Evolutionary conservation across 1,284 basidiomycete species (phyloP).

Genomic region (Termitomyces sp.): DNA sequence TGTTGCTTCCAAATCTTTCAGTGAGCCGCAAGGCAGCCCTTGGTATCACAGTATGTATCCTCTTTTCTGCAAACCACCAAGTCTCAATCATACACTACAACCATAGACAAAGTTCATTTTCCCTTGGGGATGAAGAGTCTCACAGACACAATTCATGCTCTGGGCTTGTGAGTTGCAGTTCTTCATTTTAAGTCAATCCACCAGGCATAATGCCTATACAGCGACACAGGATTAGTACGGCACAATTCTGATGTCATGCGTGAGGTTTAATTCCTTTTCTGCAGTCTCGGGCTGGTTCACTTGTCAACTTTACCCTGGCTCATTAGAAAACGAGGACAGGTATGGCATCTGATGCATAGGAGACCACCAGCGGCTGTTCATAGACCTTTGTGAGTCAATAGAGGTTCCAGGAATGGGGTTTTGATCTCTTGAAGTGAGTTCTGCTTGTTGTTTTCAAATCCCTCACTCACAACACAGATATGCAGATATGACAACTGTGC

Average conservation of each 20-base stretch:
- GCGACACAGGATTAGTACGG: slow-evolving; percentile 20
- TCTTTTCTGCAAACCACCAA: not conserved
- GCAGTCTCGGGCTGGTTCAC: slow-evolving; percentile 53
- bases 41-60: slow-evolving; percentile 53
- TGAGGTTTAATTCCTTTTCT: not conserved
- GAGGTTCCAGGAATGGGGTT: slow-evolving; percentile 49
- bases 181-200: not conserved
- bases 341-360: not conserved
- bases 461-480: not conserved
- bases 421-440: slow-evolving; percentile 46
- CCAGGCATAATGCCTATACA: not conserved
- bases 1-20: slow-evolving; percentile 96
- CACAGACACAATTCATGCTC: slow-evolving; percentile 38
- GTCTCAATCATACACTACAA: not conserved
- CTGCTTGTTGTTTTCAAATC: not conserved
- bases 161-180: slow-evolving; percentile 40
- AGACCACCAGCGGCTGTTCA: not conserved
- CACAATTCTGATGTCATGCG: not conserved
- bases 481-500: slow-evolving; percentile 42
- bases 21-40: slow-evolving; percentile 82
- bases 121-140: slow-evolving; percentile 42
- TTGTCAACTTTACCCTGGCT: slow-evolving; percentile 48
- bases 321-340: slow-evolving; percentile 42
- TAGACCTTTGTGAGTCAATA: slow-evolving; percentile 5
- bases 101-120: slow-evolving; percentile 32